Evolutionary conservation across 352 stramenopile genomes (phyloP).

Genomic region (Phytophthora cactorum): DNA sequence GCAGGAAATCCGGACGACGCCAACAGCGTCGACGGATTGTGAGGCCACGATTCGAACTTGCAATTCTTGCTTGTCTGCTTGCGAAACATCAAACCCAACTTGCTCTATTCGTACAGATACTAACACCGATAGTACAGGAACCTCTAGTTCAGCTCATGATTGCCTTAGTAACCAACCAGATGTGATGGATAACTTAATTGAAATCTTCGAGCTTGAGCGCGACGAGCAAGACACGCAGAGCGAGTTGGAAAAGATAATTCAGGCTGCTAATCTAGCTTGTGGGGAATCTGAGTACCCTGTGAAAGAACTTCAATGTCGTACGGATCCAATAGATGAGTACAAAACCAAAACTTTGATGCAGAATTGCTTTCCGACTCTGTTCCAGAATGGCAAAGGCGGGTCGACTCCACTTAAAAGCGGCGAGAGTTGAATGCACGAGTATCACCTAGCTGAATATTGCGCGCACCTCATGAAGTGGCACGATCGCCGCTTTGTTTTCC

Average conservation of each 20-base stretch:
- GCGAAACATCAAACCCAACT: background rate
- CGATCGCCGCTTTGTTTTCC: conserved; percentile 10
- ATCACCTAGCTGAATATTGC: conserved; percentile 15
- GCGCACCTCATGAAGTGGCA: conserved; percentile 24
- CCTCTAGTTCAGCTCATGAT: background rate
- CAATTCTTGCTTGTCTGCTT: background rate
- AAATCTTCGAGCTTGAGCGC: conserved; percentile 2
- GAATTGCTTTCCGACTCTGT: conserved; percentile 16
- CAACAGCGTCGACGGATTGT: background rate
- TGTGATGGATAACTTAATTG: background rate
- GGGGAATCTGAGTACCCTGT: background rate
- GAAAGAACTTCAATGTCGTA: background rate
- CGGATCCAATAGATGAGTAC: conserved; percentile 14
- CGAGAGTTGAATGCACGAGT: conserved; percentile 1
- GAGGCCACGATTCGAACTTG: background rate
- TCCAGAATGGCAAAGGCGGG: conserved; percentile 6
- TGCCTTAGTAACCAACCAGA: background rate
- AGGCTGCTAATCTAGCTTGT: background rate
- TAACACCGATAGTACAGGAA: background rate
- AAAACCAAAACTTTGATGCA: conserved; percentile 9
- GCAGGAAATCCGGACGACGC: background rate
- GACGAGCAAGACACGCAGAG: background rate
- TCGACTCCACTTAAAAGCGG: background rate
- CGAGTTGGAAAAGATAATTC: background rate
- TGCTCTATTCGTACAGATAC: background rate